phyloP scores from a whole-genome alignment of 2,329 filamentous ascomycete species.

The Xylariaceae sp. region DNA sequence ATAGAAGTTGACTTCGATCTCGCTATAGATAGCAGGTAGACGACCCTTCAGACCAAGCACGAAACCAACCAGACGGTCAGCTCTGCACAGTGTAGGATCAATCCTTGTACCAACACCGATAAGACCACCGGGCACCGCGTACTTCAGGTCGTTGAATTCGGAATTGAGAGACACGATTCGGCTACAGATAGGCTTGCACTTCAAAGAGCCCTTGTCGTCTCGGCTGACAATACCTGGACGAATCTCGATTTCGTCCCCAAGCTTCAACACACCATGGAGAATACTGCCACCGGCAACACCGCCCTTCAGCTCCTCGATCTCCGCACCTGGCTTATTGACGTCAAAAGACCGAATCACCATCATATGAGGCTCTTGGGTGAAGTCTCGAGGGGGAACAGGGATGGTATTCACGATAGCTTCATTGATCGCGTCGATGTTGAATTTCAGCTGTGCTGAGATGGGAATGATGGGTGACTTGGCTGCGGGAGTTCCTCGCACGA shows the following conservation, averaged over 20 bases:
- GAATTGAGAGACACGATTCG: slow-evolving; percentile 93
- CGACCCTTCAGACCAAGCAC: slow-evolving; percentile 92
- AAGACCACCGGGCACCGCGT: slow-evolving; percentile 92
- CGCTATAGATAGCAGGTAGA: slow-evolving; percentile 94
- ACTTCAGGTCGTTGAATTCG: slow-evolving; percentile 97
- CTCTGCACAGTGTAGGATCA: slow-evolving; percentile 95
- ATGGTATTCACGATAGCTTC: slow-evolving; percentile 95
- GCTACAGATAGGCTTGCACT: slow-evolving; percentile 96
- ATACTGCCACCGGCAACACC: slow-evolving; percentile 98
- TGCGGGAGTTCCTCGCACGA: slow-evolving; percentile 95
- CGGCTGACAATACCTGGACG: slow-evolving; percentile 96
- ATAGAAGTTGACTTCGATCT: slow-evolving; percentile 99
- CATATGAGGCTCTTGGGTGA: slow-evolving; percentile 91
- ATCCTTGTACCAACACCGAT: slow-evolving; percentile 98
- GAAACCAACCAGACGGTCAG: slow-evolving; percentile 97
- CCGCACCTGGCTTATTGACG: slow-evolving; percentile 98
- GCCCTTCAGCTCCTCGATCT: slow-evolving; percentile 97
- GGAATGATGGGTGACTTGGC: slow-evolving; percentile 94
- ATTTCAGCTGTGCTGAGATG: slow-evolving; percentile 95
- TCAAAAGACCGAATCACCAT: slow-evolving; percentile 99
- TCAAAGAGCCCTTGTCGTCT: slow-evolving; percentile 87
- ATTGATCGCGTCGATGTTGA: slow-evolving; percentile 98
- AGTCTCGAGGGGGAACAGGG: slow-evolving; percentile 86
- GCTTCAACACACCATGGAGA: slow-evolving; percentile 91
- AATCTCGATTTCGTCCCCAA: slow-evolving; percentile 98